Conservation (phyloP, 164 flowering plant species). For the Houttuynia cordata region DNA sequence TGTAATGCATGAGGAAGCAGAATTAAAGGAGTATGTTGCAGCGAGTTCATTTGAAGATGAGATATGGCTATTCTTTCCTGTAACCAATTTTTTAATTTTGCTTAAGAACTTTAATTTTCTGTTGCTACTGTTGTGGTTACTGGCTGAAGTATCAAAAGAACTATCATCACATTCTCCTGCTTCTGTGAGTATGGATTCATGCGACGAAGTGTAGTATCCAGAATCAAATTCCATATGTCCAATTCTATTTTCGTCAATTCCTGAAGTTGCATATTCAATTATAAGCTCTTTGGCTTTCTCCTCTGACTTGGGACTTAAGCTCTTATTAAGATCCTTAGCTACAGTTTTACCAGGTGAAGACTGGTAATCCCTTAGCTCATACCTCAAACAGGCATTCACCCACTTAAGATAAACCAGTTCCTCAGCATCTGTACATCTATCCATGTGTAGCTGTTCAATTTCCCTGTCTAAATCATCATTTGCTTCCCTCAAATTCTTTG, state of each 20-base stretch:
- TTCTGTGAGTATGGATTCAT: constrained; percentile 40
- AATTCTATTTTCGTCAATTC: constrained; percentile 19
- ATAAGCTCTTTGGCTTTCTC: constrained; percentile 78
- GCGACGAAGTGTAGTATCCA: constrained; percentile 54
- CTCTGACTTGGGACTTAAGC: constrained; percentile 69
- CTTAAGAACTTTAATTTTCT: constrained; percentile 35
- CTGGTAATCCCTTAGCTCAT: constrained; percentile 65
- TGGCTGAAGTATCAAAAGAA: constrained; percentile 17
- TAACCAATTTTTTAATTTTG: constrained; percentile 45
- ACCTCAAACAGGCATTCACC: constrained; percentile 87
- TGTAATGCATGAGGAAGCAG: constrained; percentile 11
- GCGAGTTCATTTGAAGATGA: constrained; percentile 19
- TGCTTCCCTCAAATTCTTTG: constrained; percentile 27
- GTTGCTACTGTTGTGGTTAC: constrained; percentile 11
- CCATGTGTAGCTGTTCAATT: constrained; percentile 54
- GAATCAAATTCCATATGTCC: constrained; percentile 35
- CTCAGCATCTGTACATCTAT: constrained; percentile 61
- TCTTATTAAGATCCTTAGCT: constrained; percentile 75
- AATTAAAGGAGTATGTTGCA: constrained; percentile 11
- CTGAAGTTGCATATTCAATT: constrained; percentile 62
- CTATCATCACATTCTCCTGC: constrained; percentile 48
- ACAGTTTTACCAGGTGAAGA: constrained; percentile 52
- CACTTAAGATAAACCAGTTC: constrained; percentile 87
- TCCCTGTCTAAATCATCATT: constrained; percentile 46
- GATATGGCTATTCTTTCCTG: constrained; percentile 29